Conservation (phyloP, 179 eudicot species). For the Dionaea muscipula region DNA sequence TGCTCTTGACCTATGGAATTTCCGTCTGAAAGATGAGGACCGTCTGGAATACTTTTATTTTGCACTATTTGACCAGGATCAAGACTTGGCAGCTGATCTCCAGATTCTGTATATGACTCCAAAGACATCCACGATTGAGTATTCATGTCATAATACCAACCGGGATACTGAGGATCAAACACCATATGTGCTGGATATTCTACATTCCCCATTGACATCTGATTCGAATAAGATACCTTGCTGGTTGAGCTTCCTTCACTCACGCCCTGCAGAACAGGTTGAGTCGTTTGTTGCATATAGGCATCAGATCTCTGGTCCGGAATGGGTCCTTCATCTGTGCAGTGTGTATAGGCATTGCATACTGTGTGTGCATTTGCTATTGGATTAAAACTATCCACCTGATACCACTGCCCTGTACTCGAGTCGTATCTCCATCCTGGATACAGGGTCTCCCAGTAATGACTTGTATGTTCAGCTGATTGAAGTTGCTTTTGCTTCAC, state of each 20-base stretch:
- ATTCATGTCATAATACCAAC: constrained; percentile 71
- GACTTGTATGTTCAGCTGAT: constrained; percentile 20
- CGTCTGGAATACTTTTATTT: constrained; percentile 20
- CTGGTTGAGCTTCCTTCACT: constrained; percentile 14
- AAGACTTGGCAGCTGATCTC: constrained; percentile 22
- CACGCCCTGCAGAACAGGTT: constrained; percentile 28
- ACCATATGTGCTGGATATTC: constrained; percentile 66
- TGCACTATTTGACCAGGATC: constrained; percentile 21
- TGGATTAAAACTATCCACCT: constrained; percentile 38
- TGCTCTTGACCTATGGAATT: constrained; percentile 12
- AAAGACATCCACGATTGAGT: constrained; percentile 54
- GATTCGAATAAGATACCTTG: constrained; percentile 16
- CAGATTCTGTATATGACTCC: constrained; percentile 35
- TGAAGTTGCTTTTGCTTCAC: constrained; percentile 16
- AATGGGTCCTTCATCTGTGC: constrained; percentile 17
- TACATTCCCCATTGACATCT: constrained; percentile 21
- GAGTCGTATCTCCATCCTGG: constrained; percentile 80
- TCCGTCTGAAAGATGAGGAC: constrained; percentile 11
- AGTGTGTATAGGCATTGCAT: constrained; percentile 7
- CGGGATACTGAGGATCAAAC: constrained; percentile 86
- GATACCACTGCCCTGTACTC: constrained; percentile 67
- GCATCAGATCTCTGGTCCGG: constrained; percentile 25
- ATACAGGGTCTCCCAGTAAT: constrained; percentile 61
- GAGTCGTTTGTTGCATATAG: constrained; percentile 48
- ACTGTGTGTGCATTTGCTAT: constrained; percentile 18